Conservation (phyloP, 139 green algal genomes). For the Mesostigma viride region DNA sequence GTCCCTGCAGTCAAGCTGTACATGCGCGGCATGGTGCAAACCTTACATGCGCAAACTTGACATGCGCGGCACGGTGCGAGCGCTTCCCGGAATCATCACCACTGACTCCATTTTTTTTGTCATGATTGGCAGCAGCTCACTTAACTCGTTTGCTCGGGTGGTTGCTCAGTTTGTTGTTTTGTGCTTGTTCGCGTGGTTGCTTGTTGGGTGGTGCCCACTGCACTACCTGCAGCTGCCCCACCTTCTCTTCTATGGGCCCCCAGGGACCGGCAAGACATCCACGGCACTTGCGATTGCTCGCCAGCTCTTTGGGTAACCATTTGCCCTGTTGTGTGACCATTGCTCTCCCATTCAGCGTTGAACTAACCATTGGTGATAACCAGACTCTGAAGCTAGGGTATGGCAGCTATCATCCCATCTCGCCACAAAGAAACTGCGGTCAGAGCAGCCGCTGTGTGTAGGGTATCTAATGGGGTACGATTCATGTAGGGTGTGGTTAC, state of each 20-base stretch:
- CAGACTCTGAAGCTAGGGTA: no score
- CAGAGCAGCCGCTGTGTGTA: no score
- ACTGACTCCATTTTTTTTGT: not conserved
- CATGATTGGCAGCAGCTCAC: not conserved
- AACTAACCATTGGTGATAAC: no score
- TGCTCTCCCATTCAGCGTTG: not conserved
- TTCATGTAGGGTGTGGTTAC: no score
- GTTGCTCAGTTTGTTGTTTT: not conserved
- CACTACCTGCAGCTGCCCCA: slow-evolving; percentile 60
- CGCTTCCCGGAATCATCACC: not conserved
- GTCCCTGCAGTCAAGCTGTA: no score
- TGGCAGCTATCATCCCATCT: no score
- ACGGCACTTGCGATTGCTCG: slow-evolving; percentile 56
- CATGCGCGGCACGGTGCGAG: not conserved
- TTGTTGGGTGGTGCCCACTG: slow-evolving; percentile 10
- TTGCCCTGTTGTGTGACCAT: not conserved
- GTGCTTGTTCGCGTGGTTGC: not conserved
- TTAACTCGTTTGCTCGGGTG: not conserved
- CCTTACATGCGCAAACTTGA: no score
- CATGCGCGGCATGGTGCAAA: no score
- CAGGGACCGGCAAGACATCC: slow-evolving; percentile 94
- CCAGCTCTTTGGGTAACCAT: slow-evolving; percentile 34
- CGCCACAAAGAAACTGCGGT: no score
- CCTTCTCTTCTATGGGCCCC: slow-evolving; percentile 94
- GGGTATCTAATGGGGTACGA: no score